Conservation (phyloP, 164 flowering plant species). For the Berberis vulgaris region DNA sequence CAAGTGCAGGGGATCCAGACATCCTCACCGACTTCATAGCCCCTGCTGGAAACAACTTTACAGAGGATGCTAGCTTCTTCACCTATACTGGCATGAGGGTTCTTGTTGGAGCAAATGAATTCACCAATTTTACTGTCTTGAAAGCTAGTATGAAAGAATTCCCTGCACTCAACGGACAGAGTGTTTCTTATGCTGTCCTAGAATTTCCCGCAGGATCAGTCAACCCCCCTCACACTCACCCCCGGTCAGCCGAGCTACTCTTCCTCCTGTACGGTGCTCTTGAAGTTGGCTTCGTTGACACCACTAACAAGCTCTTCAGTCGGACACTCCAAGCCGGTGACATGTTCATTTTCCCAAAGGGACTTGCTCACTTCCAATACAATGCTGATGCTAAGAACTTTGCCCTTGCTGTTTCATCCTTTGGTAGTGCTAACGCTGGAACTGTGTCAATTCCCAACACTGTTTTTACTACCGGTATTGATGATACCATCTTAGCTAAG, state of each 20-base stretch:
- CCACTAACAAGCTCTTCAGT: too few species aligned
- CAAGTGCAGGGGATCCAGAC: constrained; percentile 18
- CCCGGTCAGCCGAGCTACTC: constrained; percentile 30
- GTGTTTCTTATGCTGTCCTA: constrained; percentile 23
- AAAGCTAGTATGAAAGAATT: constrained; percentile 25
- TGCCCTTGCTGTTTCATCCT: constrained; percentile 12
- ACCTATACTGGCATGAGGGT: constrained; percentile 22
- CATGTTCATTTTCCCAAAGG: too few species aligned
- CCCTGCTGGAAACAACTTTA: constrained; percentile 4
- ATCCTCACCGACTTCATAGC: constrained; percentile 16
- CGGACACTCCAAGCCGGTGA: too few species aligned
- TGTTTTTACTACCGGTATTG: not conserved
- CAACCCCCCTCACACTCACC: constrained; percentile 31
- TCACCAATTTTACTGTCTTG: constrained; percentile 14
- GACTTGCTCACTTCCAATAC: constrained; percentile 9
- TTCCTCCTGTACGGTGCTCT: constrained; percentile 15
- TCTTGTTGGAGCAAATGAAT: constrained; percentile 1
- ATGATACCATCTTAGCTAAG: too few species aligned
- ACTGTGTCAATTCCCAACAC: constrained; percentile 8
- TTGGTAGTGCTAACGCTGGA: not conserved
- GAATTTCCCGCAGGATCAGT: constrained; percentile 17
- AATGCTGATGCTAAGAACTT: constrained; percentile 3
- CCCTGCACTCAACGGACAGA: constrained; percentile 26
- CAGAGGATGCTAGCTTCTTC: constrained; percentile 17
- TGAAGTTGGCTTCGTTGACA: constrained; percentile 11